A percentile compares a stretch with the other conserved stretches of the same genome.
Evolutionary conservation across 1,284 basidiomycete species (phyloP).

Genomic region (Cystobasidium sp.): DNA sequence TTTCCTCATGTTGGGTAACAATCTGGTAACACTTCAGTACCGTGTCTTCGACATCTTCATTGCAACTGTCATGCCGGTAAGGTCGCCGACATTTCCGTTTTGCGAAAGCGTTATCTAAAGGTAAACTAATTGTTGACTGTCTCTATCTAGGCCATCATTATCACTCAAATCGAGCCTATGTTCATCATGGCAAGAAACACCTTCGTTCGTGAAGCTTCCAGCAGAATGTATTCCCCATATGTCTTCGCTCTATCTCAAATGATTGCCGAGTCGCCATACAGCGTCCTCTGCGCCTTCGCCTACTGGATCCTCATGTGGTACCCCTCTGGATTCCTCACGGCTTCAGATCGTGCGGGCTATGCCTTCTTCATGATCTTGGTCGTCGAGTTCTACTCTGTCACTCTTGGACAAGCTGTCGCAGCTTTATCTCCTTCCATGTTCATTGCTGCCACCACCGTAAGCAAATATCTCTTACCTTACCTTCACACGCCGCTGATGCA

Average conservation of each 20-base stretch:
- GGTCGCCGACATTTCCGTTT: constrained; percentile 50
- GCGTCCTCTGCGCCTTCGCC: constrained; percentile 67
- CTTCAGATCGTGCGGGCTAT: constrained; percentile 66
- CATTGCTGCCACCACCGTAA: constrained; percentile 67
- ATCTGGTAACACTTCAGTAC: constrained; percentile 76
- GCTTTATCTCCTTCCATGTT: constrained; percentile 70
- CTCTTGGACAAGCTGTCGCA: constrained; percentile 71
- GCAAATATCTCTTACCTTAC: no score
- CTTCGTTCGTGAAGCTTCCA: constrained; percentile 67
- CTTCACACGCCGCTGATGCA: no score
- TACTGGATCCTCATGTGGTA: constrained; percentile 70
- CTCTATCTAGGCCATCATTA: constrained; percentile 74
- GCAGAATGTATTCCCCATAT: constrained; percentile 70
- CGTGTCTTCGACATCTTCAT: constrained; percentile 64
- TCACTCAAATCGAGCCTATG: constrained; percentile 79
- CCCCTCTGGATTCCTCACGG: constrained; percentile 67
- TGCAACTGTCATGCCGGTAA: constrained; percentile 36
- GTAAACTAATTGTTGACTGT: constrained; percentile 50
- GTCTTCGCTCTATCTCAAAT: constrained; percentile 76
- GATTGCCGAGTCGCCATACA: constrained; percentile 80
- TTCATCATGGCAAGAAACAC: constrained; percentile 74
- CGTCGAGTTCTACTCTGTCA: constrained; percentile 75
- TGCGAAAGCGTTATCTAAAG: constrained; percentile 55
- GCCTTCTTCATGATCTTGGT: constrained; percentile 72
- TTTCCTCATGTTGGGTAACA: constrained; percentile 76